Evolutionary conservation across 2,329 filamentous ascomycete genomes (phyloP).

Genomic region (Grosmannia clavigera): DNA sequence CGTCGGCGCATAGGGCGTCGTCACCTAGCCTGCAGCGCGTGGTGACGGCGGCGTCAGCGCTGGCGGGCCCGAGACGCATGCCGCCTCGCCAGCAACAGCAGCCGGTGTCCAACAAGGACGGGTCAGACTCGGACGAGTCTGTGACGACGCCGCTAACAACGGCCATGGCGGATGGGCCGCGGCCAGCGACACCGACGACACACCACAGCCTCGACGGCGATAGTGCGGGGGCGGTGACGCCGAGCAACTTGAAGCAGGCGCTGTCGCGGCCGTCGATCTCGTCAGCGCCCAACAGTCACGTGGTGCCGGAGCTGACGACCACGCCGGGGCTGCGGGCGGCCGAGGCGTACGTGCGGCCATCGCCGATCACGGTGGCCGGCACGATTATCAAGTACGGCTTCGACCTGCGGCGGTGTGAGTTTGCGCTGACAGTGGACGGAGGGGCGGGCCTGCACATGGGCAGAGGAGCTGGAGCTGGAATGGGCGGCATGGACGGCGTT

Average conservation of each 20-base stretch:
- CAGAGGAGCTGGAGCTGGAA: not conserved
- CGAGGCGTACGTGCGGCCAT: slow-evolving; percentile 83
- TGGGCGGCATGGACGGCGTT: not conserved
- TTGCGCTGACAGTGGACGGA: slow-evolving; percentile 55
- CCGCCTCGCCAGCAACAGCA: slow-evolving; percentile 27
- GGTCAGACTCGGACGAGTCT: not conserved
- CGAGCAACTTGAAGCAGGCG: slow-evolving; percentile 61
- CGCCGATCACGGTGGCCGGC: slow-evolving; percentile 64
- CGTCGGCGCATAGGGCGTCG: slow-evolving; percentile 22
- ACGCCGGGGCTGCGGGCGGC: slow-evolving; percentile 72
- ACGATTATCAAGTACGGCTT: slow-evolving; percentile 62
- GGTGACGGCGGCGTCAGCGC: slow-evolving; percentile 17
- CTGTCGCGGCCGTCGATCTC: slow-evolving; percentile 57
- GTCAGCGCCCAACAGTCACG: slow-evolving; percentile 33
- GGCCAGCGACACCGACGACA: slow-evolving; percentile 10
- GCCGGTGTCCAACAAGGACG: slow-evolving; percentile 24
- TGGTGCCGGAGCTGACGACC: slow-evolving; percentile 36
- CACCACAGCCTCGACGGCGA: slow-evolving; percentile 18
- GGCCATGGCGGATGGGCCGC: slow-evolving; percentile 6
- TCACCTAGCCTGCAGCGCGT: slow-evolving; percentile 32
- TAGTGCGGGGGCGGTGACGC: slow-evolving; percentile 46
- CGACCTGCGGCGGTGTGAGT: slow-evolving; percentile 66
- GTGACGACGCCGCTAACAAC: not conserved
- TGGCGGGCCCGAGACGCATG: slow-evolving; percentile 12
- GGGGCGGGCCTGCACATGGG: slow-evolving; percentile 1